Evolutionary conservation across 2,329 filamentous ascomycete species (phyloP).

Genomic region (Ophiosphaerella korrae): DNA sequence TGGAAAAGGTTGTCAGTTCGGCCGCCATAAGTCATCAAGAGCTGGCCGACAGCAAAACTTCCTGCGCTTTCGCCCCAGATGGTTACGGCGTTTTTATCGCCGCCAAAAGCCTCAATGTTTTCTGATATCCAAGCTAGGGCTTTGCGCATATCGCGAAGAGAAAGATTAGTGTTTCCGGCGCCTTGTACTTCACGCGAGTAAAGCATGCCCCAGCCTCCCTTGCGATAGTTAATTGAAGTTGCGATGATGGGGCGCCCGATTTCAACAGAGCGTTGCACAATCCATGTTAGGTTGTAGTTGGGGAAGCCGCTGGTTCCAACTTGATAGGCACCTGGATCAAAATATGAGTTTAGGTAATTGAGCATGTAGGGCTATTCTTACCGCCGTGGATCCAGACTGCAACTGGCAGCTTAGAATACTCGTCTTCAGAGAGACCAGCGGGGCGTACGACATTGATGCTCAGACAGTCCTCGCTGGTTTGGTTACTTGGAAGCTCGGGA

Average conservation of each 20-base stretch:
- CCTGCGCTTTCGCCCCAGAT: constrained; percentile 56
- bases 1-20: constrained; percentile 44
- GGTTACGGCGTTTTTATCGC: constrained; percentile 49
- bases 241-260: constrained; percentile 45
- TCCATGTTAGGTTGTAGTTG: constrained; percentile 67
- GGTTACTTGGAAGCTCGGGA: constrained; percentile 24
- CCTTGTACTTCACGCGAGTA: constrained; percentile 54
- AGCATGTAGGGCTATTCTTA: no score
- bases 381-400: constrained; percentile 64
- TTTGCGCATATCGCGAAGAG: constrained; percentile 51
- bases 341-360: no score
- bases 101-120: constrained; percentile 52
- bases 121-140: constrained; percentile 54
- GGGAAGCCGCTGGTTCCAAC: constrained; percentile 52
- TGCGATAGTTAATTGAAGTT: constrained; percentile 53
- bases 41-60: constrained; percentile 47
- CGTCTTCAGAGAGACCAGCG: constrained; percentile 47
- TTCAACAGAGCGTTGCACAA: constrained; percentile 56
- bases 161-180: constrained; percentile 52
- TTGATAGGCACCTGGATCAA: constrained; percentile 39
- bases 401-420: constrained; percentile 56
- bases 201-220: constrained; percentile 73
- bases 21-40: constrained; percentile 42
- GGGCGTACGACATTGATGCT: constrained; percentile 67
- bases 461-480: constrained; percentile 63